Conservation (phyloP, 331 rosid genomes). For the Malus hybrid region DNA sequence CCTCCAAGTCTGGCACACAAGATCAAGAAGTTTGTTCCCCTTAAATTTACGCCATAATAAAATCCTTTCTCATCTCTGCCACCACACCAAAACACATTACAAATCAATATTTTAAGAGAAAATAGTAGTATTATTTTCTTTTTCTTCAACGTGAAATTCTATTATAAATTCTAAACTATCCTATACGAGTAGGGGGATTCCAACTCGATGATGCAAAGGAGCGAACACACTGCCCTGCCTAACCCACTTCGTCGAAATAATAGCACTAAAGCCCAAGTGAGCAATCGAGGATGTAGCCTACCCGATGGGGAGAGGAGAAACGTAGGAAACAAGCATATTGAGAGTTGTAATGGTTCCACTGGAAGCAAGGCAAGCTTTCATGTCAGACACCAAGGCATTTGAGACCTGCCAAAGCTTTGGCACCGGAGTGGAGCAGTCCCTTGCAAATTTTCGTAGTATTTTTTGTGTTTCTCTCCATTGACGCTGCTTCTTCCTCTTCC, state of each 20-base stretch:
- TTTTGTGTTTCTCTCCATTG: conserved; percentile 27
- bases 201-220: too few species aligned
- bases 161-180: not conserved
- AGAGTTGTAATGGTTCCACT: conserved; percentile 26
- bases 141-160: not conserved
- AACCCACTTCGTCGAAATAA: too few species aligned
- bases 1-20: conserved; percentile 59
- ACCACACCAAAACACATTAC: not conserved
- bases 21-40: conserved; percentile 37
- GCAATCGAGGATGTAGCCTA: not conserved
- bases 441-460: conserved; percentile 41
- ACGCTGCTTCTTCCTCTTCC: conserved; percentile 38
- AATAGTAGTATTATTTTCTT: not conserved
- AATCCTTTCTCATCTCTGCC: conserved; percentile 62
- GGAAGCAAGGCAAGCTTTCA: conserved; percentile 43
- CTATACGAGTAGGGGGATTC: not conserved
- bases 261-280: too few species aligned
- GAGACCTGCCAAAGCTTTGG: conserved; percentile 44
- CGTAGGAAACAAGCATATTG: conserved; percentile 45
- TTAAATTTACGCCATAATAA: conserved; percentile 57
- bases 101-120: not conserved
- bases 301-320: conserved; percentile 55
- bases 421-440: conserved; percentile 55
- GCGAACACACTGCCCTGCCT: too few species aligned
- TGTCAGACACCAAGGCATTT: conserved; percentile 40